phyloP scores from a whole-genome alignment of 495 filamentous ascomycete species.

The Podospora anserina region DNA sequence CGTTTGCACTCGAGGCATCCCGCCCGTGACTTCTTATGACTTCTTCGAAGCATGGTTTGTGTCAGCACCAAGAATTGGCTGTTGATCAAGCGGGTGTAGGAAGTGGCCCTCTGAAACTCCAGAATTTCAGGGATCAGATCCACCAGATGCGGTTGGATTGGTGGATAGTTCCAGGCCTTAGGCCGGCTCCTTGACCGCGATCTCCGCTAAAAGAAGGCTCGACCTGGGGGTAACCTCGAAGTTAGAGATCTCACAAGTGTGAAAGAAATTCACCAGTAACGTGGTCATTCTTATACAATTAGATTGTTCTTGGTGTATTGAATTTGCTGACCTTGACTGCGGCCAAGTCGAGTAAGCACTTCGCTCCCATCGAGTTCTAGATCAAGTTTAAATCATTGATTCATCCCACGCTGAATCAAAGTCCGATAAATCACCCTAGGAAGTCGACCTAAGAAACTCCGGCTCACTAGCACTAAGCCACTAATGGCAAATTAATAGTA shows the following conservation, averaged over 20 bases:
- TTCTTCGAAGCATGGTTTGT: slow-evolving; percentile 35
- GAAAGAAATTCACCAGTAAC: neutral
- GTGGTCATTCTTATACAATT: neutral
- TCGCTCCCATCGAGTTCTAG: no score
- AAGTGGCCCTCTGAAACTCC: neutral
- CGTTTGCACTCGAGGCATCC: slow-evolving; percentile 42
- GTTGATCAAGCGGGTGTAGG: neutral
- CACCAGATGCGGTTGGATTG: neutral
- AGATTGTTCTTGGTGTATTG: no score
- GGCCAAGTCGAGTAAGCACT: no score
- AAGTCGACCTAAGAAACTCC: neutral
- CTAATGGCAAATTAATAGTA: neutral
- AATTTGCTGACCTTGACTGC: no score
- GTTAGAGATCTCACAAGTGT: neutral
- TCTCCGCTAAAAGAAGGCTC: neutral
- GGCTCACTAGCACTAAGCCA: neutral
- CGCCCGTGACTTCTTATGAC: slow-evolving; percentile 38
- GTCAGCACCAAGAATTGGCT: neutral
- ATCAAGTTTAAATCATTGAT: no score
- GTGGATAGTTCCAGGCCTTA: neutral
- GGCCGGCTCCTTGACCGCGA: neutral
- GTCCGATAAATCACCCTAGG: no score
- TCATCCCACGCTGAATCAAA: no score
- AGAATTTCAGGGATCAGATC: neutral
- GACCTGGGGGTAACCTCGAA: neutral